Evolutionary conservation across 2,329 filamentous ascomycete genomes (phyloP).

Genomic region (Botrytis tulipae): DNA sequence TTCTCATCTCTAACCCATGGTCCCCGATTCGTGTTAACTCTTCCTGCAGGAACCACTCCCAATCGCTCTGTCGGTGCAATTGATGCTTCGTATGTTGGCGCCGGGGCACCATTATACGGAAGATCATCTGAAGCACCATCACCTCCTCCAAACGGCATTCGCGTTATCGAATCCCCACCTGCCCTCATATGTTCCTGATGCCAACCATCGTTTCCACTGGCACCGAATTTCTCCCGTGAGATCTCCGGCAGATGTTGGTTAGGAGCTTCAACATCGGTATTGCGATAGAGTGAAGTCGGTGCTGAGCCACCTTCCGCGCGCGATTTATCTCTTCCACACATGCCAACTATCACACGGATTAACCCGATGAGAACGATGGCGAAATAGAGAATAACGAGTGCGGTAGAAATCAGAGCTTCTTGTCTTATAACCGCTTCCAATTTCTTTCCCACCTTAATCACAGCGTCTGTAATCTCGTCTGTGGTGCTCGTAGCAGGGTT

Average conservation of each 20-base stretch:
- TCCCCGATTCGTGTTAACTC: neutral
- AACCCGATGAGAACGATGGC: conserved; percentile 74
- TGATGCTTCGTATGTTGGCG: neutral
- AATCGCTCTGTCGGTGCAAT: neutral
- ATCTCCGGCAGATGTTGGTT: neutral
- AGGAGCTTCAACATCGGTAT: neutral
- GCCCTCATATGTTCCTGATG: conserved; percentile 6
- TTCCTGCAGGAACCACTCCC: neutral
- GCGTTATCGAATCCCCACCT: neutral
- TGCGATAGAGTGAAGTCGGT: neutral
- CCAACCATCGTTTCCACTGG: neutral
- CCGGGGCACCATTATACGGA: neutral
- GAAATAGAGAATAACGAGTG: conserved; percentile 73
- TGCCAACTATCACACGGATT: conserved; percentile 60
- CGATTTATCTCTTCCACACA: conserved; percentile 58
- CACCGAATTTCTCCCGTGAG: neutral
- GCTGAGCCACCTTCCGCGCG: conserved; percentile 57
- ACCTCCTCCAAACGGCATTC: neutral
- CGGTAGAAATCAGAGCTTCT: conserved; percentile 77
- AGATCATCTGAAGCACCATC: neutral
- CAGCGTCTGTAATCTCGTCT: conserved; percentile 77
- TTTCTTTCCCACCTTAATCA: conserved; percentile 66
- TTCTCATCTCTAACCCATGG: conserved; percentile 7
- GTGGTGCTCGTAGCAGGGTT: conserved; percentile 69
- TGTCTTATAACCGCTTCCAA: conserved; percentile 67